phyloP scores from a whole-genome alignment of 73 alveolate species.

The Tetrahymena malaccensis region DNA sequence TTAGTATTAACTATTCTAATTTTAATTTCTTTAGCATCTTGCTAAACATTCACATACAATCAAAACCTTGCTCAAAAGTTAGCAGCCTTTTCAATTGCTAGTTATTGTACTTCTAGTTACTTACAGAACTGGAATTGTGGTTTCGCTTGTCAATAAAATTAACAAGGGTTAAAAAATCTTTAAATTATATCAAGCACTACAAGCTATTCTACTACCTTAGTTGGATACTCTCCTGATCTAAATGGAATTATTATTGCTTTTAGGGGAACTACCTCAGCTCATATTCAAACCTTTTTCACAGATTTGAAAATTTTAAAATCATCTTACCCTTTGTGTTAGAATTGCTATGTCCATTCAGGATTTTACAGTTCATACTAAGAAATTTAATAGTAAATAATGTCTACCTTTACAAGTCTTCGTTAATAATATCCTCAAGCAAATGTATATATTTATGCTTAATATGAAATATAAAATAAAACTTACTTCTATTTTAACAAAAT shows the following conservation, averaged over 20 bases:
- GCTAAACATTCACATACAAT: not conserved
- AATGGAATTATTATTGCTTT: not conserved
- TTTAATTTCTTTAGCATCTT: too few species aligned
- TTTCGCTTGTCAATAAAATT: not conserved
- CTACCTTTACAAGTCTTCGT: not conserved
- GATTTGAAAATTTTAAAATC: not conserved
- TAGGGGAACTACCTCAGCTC: not conserved
- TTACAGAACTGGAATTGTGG: not conserved
- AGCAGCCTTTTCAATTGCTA: not conserved
- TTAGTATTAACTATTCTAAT: too few species aligned
- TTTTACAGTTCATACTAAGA: not conserved
- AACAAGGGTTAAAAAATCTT: not conserved
- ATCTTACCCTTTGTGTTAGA: not conserved
- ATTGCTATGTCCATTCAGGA: slow-evolving; percentile 25
- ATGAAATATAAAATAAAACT: too few species aligned
- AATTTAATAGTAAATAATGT: not conserved
- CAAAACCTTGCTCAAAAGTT: not conserved
- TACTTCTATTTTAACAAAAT: too few species aligned
- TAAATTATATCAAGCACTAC: not conserved
- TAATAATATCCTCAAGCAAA: slow-evolving; percentile 21
- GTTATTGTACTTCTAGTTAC: not conserved
- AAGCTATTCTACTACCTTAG: not conserved
- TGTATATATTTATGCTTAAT: not conserved
- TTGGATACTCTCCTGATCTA: not conserved
- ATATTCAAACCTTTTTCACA: not conserved